Evolutionary conservation across 441 rosid species (phyloP).

Genomic region (Lagerstroemia fauriei): DNA sequence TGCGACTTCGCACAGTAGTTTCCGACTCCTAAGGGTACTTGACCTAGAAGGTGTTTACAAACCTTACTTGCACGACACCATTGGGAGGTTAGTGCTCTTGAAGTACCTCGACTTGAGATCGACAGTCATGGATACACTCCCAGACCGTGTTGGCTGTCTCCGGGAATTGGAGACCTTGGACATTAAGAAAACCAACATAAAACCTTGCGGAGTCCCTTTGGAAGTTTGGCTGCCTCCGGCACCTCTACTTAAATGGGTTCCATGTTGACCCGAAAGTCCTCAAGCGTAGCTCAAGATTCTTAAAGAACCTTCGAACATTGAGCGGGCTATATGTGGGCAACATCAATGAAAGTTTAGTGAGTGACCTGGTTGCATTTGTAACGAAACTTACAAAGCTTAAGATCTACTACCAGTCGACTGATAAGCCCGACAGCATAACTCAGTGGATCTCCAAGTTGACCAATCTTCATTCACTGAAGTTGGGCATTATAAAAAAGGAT

Average conservation of each 20-base stretch:
- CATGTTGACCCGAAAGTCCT: background rate
- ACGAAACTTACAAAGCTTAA: background rate
- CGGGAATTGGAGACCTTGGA: background rate
- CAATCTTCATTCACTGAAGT: slow-evolving; percentile 4
- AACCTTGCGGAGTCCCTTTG: background rate
- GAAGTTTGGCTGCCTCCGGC: background rate
- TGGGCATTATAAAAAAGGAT: background rate
- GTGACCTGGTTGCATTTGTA: background rate
- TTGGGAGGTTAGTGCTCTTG: background rate
- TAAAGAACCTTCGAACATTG: background rate
- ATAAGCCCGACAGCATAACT: background rate
- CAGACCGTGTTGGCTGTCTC: background rate
- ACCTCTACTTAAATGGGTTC: slow-evolving; percentile 17
- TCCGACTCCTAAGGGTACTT: slow-evolving; percentile 11
- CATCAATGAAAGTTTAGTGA: background rate
- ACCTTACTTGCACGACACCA: background rate
- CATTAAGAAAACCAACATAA: slow-evolving; percentile 1
- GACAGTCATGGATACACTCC: background rate
- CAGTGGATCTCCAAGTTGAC: background rate
- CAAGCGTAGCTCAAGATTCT: background rate
- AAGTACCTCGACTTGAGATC: slow-evolving; percentile 15
- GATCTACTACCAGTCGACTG: background rate
- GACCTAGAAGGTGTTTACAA: slow-evolving; percentile 21
- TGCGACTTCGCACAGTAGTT: background rate
- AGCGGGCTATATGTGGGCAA: background rate